Percentiles rank a stretch among this genome's conserved stretches.
These are phyloP conservation scores for Psilocybe cyanescens DNA, from an alignment of 768 basidiomycete genomes.

Conservation along the genomic window DNA sequence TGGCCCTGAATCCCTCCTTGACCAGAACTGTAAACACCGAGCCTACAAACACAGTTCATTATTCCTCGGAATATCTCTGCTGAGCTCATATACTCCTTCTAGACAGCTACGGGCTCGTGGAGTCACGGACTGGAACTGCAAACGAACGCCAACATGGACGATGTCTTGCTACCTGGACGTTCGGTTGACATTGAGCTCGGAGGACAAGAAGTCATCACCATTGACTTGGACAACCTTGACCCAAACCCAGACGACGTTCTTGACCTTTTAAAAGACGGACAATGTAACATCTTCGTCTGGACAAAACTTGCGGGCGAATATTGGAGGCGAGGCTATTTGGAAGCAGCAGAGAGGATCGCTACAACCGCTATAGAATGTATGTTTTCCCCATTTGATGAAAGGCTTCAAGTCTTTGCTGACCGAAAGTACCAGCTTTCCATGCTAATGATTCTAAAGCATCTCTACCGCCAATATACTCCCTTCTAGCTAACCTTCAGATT, in stretches of 20 bases:
- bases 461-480: slow-evolving; percentile 74
- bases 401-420: slow-evolving; percentile 6
- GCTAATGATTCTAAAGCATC: slow-evolving; percentile 51
- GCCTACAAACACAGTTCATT: too few relatives aligned
- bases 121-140: neutral
- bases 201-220: slow-evolving; percentile 84
- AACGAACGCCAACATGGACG: slow-evolving; percentile 34
- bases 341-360: slow-evolving; percentile 79
- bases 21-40: too few relatives aligned
- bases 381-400: slow-evolving; percentile 36
- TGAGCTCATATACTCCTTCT: too few relatives aligned
- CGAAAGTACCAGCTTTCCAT: slow-evolving; percentile 48
- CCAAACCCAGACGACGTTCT: slow-evolving; percentile 76
- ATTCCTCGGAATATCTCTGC: too few relatives aligned
- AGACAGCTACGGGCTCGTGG: too few relatives aligned
- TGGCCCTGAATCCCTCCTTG: too few relatives aligned
- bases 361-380: slow-evolving; percentile 67
- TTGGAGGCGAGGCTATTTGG: slow-evolving; percentile 76
- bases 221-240: slow-evolving; percentile 88
- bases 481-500: slow-evolving; percentile 87
- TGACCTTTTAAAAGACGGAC: slow-evolving; percentile 71
- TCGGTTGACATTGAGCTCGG: slow-evolving; percentile 80
- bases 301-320: slow-evolving; percentile 87
- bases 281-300: slow-evolving; percentile 78
- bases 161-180: slow-evolving; percentile 39